Evolutionary conservation across 805 yeast species (phyloP), one percentile per base, ranked within the genome.

Genomic region (Starmerella tilneyi): DNA sequence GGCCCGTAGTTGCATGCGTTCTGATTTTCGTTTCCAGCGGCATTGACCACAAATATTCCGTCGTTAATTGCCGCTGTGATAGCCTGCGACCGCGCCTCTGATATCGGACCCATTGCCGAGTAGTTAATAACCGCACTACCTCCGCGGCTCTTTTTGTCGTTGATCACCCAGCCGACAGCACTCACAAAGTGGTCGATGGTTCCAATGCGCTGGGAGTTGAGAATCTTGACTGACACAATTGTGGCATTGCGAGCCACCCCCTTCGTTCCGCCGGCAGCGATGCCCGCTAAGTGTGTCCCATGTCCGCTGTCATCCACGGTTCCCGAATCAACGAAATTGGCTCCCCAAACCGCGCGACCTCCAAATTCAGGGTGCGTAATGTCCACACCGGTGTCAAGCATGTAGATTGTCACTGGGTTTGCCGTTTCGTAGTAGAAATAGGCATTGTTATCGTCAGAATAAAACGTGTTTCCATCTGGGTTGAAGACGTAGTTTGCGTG

Each of bases 231-330:
- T 24, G 94, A 94, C 56, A 81, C 85, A 45, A 84, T 63, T 17
- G 78, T 70, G 9, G 88, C 92, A 43, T 75, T 70, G 65, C 85
- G 84, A 46, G 94, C 88, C 45, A 84, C 84, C 67, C 95, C 95
- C 53, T 79, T 84, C 43, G 75, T 68, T 49, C 70, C 70, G 19
- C 92, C 81, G 41, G 80, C 95, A 57, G 88, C 84, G 28, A 94
- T 85, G 66, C 95, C 96, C n/a, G 96, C 94, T 68, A 94, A 84
- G 60, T 86, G 96, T 37, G 95, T 84, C 59, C 96, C 96, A 65
- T 86, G 96, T 42, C 96, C 96, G 58, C 84, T 82, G 43, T 85
- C 92, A 62, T 88, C 95, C 54, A 79, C 85, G 44, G 72, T 72
- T 56, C 78, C 84, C 57, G 79, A 80, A 43, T 64, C 56, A 54